These are phyloP conservation scores for Ascomycota sp. DNA, from an alignment of 2,329 filamentous ascomycete genomes.

Conservation along the genomic window DNA sequence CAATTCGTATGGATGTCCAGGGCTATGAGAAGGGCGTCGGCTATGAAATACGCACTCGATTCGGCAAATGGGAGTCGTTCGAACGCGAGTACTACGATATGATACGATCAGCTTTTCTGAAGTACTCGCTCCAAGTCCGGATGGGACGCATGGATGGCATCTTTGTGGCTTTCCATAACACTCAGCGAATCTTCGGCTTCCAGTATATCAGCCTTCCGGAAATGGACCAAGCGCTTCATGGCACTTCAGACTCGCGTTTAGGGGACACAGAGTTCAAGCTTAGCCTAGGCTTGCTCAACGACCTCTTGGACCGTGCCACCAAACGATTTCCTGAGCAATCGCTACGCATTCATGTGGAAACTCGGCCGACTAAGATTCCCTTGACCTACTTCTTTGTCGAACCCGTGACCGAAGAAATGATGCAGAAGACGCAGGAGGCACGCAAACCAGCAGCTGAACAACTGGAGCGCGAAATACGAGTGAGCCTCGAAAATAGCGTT, in stretches of 20 bases:
- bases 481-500: slow-evolving; percentile 15
- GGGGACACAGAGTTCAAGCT: slow-evolving; percentile 72
- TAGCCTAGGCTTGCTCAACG: slow-evolving; percentile 58
- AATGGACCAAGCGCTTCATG: slow-evolving; percentile 81
- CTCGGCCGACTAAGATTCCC: slow-evolving; percentile 33
- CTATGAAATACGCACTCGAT: slow-evolving; percentile 61
- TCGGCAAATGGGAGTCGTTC: slow-evolving; percentile 71
- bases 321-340: slow-evolving; percentile 52
- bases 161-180: slow-evolving; percentile 91
- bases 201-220: slow-evolving; percentile 75
- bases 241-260: slow-evolving; percentile 37
- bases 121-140: slow-evolving; percentile 87
- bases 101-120: slow-evolving; percentile 82
- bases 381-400: slow-evolving; percentile 82
- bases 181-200: slow-evolving; percentile 86
- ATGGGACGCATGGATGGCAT: slow-evolving; percentile 98
- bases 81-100: slow-evolving; percentile 94
- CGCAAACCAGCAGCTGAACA: slow-evolving; percentile 41
- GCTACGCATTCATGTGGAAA: slow-evolving; percentile 63
- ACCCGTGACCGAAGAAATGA: slow-evolving; percentile 52
- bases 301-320: slow-evolving; percentile 54
- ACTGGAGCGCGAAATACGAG: slow-evolving; percentile 40
- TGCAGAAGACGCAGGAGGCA: slow-evolving; percentile 48
- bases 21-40: slow-evolving; percentile 54
- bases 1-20: slow-evolving; percentile 66